phyloP scores from a whole-genome alignment of 768 basidiomycete genomes.

The Phylloporus arenicola region DNA sequence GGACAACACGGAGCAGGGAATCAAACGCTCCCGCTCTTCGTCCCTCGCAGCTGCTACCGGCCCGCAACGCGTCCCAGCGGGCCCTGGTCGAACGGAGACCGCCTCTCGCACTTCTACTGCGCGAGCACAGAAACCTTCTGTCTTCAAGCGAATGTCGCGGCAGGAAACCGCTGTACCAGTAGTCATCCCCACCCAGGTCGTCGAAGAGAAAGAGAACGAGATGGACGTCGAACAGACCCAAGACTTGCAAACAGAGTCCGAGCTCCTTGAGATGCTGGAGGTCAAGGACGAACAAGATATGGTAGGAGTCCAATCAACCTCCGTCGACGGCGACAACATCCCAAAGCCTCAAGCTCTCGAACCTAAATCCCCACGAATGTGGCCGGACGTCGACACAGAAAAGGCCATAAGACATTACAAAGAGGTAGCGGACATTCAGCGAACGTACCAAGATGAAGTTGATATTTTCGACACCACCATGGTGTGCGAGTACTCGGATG shows the following conservation, averaged over 20 bases:
- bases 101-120: conserved; percentile 31
- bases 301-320: conserved; percentile 42
- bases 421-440: conserved; percentile 62
- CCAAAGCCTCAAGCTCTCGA: conserved; percentile 33
- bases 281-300: conserved; percentile 63
- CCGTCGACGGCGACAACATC: conserved; percentile 44
- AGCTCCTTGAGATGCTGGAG: conserved; percentile 34
- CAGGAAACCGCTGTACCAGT: conserved; percentile 40
- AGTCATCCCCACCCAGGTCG: conserved; percentile 33
- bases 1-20: conserved; percentile 46
- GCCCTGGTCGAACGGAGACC: conserved; percentile 48
- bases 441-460: conserved; percentile 60
- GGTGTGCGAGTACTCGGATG: conserved; percentile 98
- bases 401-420: conserved; percentile 51
- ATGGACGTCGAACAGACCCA: conserved; percentile 55
- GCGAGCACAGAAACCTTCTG: conserved; percentile 28
- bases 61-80: conserved; percentile 66
- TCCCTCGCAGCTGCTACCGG: conserved; percentile 58
- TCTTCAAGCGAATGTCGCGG: conserved; percentile 39
- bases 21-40: conserved; percentile 58
- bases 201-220: conserved; percentile 47
- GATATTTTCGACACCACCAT: conserved; percentile 78
- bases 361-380: conserved; percentile 47
- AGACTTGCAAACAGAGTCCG: conserved; percentile 36
- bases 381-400: conserved; percentile 71